These are phyloP conservation scores for Willaertia magna DNA, from an alignment of 208 protist species.

Conservation along the genomic window DNA sequence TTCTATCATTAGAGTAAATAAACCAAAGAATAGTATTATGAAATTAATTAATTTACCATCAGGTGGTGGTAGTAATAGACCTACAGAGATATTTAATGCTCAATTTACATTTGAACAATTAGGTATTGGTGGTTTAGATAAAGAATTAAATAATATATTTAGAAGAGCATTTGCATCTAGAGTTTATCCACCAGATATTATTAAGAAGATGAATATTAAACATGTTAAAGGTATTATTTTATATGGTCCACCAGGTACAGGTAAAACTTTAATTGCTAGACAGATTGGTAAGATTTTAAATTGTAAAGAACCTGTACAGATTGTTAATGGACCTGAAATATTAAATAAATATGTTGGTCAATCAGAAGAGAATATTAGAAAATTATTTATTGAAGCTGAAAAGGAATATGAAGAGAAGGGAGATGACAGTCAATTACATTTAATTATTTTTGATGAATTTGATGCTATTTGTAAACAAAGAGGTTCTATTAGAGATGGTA, in stretches of 20 bases:
- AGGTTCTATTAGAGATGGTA: slow-evolving; percentile 70
- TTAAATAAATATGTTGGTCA: slow-evolving; percentile 97
- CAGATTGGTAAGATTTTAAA: slow-evolving; percentile 99
- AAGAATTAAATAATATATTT: slow-evolving; percentile 92
- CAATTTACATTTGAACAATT: slow-evolving; percentile 72
- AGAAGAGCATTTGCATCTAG: slow-evolving; percentile 95
- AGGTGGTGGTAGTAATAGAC: background rate
- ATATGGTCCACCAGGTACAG: slow-evolving; percentile 93
- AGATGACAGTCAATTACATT: slow-evolving; percentile 88
- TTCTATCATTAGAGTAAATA: background rate
- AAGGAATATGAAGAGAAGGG: slow-evolving; percentile 71
- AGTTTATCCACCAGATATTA: slow-evolving; percentile 75
- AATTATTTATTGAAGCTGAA: slow-evolving; percentile 96
- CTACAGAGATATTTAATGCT: slow-evolving; percentile 55
- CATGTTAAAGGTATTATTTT: slow-evolving; percentile 97
- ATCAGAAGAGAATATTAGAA: slow-evolving; percentile 97
- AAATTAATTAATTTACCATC: background rate
- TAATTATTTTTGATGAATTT: slow-evolving; percentile 99
- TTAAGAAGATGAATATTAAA: slow-evolving; percentile 87
- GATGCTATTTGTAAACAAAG: slow-evolving; percentile 97
- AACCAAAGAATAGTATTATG: background rate
- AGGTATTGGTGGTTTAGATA: slow-evolving; percentile 86
- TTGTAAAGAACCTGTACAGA: slow-evolving; percentile 84
- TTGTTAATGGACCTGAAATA: slow-evolving; percentile 95
- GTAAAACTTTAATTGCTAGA: slow-evolving; percentile 97